These are phyloP conservation scores for Senna siamea DNA, from an alignment of 306 rosid genomes.

Conservation along the genomic window DNA sequence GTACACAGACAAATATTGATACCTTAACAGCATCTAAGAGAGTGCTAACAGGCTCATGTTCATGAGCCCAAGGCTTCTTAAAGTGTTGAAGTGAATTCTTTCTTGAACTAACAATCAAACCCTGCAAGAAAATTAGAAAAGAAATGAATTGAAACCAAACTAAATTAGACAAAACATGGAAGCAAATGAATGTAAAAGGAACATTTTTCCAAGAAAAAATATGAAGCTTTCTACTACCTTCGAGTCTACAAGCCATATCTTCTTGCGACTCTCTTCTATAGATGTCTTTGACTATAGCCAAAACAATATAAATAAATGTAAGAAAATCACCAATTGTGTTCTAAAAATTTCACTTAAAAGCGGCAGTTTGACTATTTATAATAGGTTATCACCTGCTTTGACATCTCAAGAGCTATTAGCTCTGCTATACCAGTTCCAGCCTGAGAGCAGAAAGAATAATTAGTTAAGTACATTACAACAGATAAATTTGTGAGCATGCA, in stretches of 20 bases:
- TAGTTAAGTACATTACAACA: not conserved
- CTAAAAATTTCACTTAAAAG: not conserved
- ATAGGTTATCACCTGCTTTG: conserved; percentile 52
- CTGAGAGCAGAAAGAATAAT: conserved; percentile 41
- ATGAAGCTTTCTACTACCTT: conserved; percentile 48
- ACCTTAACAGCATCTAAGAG: conserved; percentile 73
- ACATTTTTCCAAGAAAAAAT: not conserved
- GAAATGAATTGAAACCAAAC: not conserved
- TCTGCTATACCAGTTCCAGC: conserved; percentile 83
- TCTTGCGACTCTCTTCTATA: conserved; percentile 68
- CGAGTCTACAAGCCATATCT: conserved; percentile 81
- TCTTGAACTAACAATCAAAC: conserved; percentile 70
- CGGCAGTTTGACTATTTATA: not conserved
- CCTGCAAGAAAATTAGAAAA: conserved; percentile 49
- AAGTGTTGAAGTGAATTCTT: conserved; percentile 71
- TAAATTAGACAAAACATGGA: not conserved
- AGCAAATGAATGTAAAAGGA: not conserved
- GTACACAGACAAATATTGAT: conserved; percentile 3
- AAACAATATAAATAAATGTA: not conserved
- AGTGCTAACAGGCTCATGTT: conserved; percentile 62
- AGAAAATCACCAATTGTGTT: not conserved
- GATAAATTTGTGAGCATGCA: not conserved
- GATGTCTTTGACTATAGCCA: conserved; percentile 53
- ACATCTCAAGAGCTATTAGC: conserved; percentile 75
- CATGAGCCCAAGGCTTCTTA: conserved; percentile 88